Evolutionary conservation across 1,139 yeast genomes (phyloP).

Genomic region (Hansenula sp.): DNA sequence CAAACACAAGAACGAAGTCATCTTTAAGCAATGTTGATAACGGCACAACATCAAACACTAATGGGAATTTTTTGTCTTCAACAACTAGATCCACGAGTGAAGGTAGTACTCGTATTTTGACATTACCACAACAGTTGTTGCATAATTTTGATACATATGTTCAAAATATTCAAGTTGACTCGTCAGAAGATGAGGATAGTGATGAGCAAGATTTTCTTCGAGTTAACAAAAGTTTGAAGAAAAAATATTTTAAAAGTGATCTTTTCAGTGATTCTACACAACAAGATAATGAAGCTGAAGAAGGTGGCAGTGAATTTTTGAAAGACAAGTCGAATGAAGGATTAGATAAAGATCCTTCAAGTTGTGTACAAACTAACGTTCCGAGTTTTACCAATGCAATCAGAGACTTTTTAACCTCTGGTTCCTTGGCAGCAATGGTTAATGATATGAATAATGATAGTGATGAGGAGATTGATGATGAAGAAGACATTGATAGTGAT

Average conservation of each 20-base stretch:
- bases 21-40: constrained; percentile 1
- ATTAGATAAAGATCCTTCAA: neutral
- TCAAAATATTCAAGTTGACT: constrained; percentile 14
- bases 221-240: constrained; percentile 16
- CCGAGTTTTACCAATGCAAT: constrained; percentile 9
- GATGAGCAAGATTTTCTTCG: constrained; percentile 19
- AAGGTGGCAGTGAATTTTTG: neutral
- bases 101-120: constrained; percentile 10
- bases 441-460: constrained; percentile 10
- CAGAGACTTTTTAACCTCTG: constrained; percentile 10
- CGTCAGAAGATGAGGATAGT: constrained; percentile 17
- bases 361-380: no score
- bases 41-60: constrained; percentile 4
- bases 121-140: constrained; percentile 23
- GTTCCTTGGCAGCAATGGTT: constrained; percentile 9
- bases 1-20: neutral
- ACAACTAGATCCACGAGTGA: neutral
- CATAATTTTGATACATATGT: constrained; percentile 22
- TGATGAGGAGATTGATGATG: constrained; percentile 8
- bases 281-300: constrained; percentile 1
- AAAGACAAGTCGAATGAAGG: neutral
- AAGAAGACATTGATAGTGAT: constrained; percentile 7
- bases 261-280: constrained; percentile 6
- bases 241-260: constrained; percentile 7
- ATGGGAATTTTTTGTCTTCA: no score